These are phyloP conservation scores for Cubamyces lactineus DNA, from an alignment of 768 basidiomycete genomes.

Conservation along the genomic window DNA sequence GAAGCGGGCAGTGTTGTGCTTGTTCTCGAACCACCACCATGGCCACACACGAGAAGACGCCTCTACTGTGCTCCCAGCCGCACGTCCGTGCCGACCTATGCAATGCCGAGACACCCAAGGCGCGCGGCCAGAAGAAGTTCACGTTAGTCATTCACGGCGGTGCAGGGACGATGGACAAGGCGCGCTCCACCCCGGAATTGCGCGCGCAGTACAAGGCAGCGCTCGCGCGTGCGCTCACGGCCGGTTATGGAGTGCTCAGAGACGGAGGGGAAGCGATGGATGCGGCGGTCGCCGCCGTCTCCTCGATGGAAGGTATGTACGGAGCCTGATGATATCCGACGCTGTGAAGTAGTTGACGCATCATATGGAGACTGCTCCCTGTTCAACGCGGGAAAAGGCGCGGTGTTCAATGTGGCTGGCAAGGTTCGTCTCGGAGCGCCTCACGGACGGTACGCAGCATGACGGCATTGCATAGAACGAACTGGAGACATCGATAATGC, in stretches of 20 bases:
- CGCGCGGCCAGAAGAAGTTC: slow-evolving; percentile 33
- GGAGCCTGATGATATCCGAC: no score
- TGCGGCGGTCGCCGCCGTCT: slow-evolving; percentile 75
- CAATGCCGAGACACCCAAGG: neutral
- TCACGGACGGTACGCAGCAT: neutral
- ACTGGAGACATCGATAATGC: slow-evolving; percentile 80
- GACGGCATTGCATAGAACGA: slow-evolving; percentile 61
- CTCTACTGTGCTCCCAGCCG: neutral
- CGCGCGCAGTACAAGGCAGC: slow-evolving; percentile 59
- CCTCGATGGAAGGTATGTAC: slow-evolving; percentile 67
- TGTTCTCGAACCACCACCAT: slow-evolving; percentile 6
- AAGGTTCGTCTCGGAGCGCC: slow-evolving; percentile 50
- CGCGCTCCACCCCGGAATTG: slow-evolving; percentile 61
- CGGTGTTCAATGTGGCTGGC: slow-evolving; percentile 80
- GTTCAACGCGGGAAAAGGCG: slow-evolving; percentile 81
- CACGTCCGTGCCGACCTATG: no score
- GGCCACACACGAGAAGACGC: slow-evolving; percentile 7
- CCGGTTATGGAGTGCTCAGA: slow-evolving; percentile 64
- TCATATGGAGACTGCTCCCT: slow-evolving; percentile 63
- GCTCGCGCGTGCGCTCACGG: slow-evolving; percentile 56
- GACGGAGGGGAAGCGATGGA: slow-evolving; percentile 83
- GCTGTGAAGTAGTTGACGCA: neutral
- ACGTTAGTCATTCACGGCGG: slow-evolving; percentile 78
- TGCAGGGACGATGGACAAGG: slow-evolving; percentile 68
- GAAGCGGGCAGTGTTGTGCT: neutral